Base-by-base conservation (phyloP, 768 basidiomycete species). In the Paxillus rubicundulus region DNA sequence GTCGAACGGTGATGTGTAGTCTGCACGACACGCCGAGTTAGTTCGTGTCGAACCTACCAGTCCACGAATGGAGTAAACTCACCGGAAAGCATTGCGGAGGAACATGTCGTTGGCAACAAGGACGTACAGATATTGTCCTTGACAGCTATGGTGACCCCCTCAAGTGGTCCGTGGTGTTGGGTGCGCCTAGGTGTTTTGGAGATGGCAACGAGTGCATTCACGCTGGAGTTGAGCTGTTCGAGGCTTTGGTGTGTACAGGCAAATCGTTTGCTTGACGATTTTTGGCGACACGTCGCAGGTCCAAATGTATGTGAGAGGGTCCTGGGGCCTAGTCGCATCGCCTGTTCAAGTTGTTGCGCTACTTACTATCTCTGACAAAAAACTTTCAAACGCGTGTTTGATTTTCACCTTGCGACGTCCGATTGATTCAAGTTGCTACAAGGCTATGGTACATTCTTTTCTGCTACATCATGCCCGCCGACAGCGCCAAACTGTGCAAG, bases 51-150 rank as follows among this genome's bases (percentile, higher is more conserved):
- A 18, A 8, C n/a, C 12, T 6, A 14, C 30, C 36, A 2, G 21
- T 12, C 2, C 21, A 28, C 27, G 47, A 47, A 32, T 28, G 36
- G 42, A 17, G 20, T 27, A 5, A 30, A 64, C 70, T 52, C 30
- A 88, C 90, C 78, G 53, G 74, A 69, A 13, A 98, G 78, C 71
- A 94, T 87, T 2, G 69, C 69, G 1, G 92, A 94, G 2, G 90
- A 85, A 64, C 92, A 92, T 34, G 90, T 89, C 4, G 85, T 86
- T 0, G 82, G 82, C 60, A 86, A 74, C 2, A 70, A 70, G 1
- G 65, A 54, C 1, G 89, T 91, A 46, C 86, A 85, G 50, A 98
- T 93, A 62, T 91, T 92, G 58, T 95, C 92, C 69, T 98, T 97
- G 45, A 96, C 70, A 0, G 84, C 91, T 4, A 96, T 70, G 3